Evolutionary conservation across 805 yeast genomes (phyloP).

Genomic region (Sugiyamaella boreocaroliniensis): DNA sequence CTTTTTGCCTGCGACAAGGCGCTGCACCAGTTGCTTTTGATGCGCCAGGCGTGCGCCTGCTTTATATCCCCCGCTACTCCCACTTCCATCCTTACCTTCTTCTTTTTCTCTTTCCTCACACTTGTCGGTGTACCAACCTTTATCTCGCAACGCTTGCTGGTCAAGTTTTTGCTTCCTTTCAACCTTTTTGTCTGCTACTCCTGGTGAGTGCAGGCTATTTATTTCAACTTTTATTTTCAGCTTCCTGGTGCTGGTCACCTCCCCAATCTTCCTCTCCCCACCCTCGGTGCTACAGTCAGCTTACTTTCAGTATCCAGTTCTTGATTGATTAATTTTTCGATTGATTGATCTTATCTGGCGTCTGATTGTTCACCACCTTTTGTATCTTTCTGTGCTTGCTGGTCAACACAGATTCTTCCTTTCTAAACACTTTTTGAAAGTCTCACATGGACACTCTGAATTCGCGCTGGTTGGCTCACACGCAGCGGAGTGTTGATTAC

Average conservation of each 20-base stretch:
- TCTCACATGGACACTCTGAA: slow-evolving; percentile 7
- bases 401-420: slow-evolving; percentile 2
- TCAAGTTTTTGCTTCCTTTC: slow-evolving; percentile 13
- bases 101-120: slow-evolving; percentile 2
- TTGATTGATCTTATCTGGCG: background rate
- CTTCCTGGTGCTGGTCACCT: background rate
- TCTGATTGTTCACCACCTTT: background rate
- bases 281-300: background rate
- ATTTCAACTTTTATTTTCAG: background rate
- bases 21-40: background rate
- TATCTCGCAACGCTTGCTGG: slow-evolving; percentile 17
- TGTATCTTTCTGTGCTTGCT: slow-evolving; percentile 1
- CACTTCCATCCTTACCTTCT: background rate
- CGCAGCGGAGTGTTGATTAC: background rate
- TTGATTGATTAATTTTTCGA: background rate
- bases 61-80: background rate
- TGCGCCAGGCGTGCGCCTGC: background rate
- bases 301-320: background rate
- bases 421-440: background rate
- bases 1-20: background rate
- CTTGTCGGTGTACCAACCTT: background rate
- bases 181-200: slow-evolving; percentile 9
- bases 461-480: slow-evolving; percentile 7
- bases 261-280: background rate
- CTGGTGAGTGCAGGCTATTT: slow-evolving; percentile 14